Conservation (phyloP, 441 rosid species). For the Melastoma candidum region DNA sequence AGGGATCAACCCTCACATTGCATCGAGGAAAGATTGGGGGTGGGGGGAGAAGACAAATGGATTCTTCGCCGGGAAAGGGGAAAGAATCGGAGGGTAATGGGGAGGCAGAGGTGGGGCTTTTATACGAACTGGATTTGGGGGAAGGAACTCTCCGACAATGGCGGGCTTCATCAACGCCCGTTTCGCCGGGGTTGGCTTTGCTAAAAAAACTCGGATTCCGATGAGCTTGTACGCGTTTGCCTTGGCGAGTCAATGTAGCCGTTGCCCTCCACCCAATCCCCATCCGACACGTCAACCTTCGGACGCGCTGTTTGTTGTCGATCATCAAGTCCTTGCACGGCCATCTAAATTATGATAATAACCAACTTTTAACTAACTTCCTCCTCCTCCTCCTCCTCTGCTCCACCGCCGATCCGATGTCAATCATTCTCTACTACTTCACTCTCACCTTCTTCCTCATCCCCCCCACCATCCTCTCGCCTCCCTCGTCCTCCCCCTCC, state of each 20-base stretch:
- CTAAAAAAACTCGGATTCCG: too few species aligned
- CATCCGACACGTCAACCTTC: too few species aligned
- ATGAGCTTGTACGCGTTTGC: too few species aligned
- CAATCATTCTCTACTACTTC: slow-evolving; percentile 21
- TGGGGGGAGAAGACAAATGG: slow-evolving; percentile 19
- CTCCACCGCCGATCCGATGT: slow-evolving; percentile 14
- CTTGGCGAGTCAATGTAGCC: too few species aligned
- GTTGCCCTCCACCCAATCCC: too few species aligned
- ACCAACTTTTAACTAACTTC: too few species aligned
- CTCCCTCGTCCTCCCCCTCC: neutral
- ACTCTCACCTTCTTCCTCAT: neutral
- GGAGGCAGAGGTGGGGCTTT: slow-evolving; percentile 10
- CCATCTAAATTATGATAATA: too few species aligned
- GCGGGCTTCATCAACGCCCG: too few species aligned
- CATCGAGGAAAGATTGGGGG: neutral
- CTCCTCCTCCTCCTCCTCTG: neutral
- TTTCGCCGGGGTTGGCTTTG: too few species aligned
- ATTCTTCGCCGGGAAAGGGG: slow-evolving; percentile 27
- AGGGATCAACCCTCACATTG: neutral
- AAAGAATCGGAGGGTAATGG: slow-evolving; percentile 34
- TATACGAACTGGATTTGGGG: slow-evolving; percentile 14
- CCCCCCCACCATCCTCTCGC: neutral
- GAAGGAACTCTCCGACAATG: neutral
- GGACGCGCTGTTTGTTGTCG: too few species aligned
- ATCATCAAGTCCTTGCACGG: too few species aligned